Evolutionary conservation across 2,329 filamentous ascomycete species (phyloP), one percentile per base, ranked within the genome.

Genomic region (Tolypocladium paradoxum): DNA sequence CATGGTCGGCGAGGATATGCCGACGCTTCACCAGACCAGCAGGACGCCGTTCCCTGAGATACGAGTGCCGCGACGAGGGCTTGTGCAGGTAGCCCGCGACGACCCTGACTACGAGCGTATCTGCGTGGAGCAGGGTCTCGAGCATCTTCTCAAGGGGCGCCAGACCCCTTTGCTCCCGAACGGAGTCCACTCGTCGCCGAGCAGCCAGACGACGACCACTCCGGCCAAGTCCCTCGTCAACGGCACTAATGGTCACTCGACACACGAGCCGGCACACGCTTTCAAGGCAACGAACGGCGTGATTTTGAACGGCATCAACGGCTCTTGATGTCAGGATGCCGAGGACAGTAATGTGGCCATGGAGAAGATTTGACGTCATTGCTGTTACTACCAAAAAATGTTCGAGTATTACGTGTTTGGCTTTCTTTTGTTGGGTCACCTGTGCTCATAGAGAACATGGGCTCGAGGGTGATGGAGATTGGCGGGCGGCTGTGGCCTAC

Each of bases 71-170:
- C 75, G 81, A 37, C 74, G 77, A 35, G 74, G 81, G 6, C 60
- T 84, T 14, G 64, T 75, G 3, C 74, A 76, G 22, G 77, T 83
- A 2, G 69, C 71, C 14, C 74, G 77, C 7, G 72, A 77, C 46
- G 81, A 84, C 50, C 76, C 80, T 3, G 79, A 83, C 33, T 84
- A 82, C 57, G 68, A 68, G 29, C 72, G 72, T 34, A 65, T 83
- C 20, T 82, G 77, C 61, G 67, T 73, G 51, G 76, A 82, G 55
- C 80, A 84, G 63, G 77, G 78, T n/a, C 70, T 83, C 6, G 68
- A 71, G 14, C 73, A 84, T 65, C 71, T 83, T 49, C 53, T 82
- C 54, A 69, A 70, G 33, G 72, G 71, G n/a, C 65, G 69, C 36
- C 67, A 70, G 53, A 76, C 73, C 52, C 70, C 74, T 5, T 65